These are phyloP conservation scores for Diaporthe sp. DNA, from an alignment of 2,329 filamentous ascomycete genomes.

Conservation along the genomic window DNA sequence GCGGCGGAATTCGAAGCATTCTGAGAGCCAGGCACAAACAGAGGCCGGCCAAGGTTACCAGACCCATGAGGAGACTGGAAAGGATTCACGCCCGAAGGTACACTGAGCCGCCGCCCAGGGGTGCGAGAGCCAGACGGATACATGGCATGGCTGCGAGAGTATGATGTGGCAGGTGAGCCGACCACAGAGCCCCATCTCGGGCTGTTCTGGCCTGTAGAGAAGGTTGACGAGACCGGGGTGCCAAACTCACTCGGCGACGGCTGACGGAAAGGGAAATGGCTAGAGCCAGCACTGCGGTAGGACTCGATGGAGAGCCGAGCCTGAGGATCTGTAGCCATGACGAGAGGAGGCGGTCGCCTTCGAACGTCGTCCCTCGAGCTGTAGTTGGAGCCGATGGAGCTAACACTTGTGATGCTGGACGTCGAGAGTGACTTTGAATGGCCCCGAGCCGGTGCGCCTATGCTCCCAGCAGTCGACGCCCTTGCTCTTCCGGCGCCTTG, in stretches of 20 bases:
- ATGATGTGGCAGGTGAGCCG: slow-evolving; percentile 79
- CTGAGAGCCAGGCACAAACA: slow-evolving; percentile 66
- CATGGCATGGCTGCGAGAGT: slow-evolving; percentile 80
- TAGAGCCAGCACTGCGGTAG: slow-evolving; percentile 74
- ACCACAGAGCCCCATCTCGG: slow-evolving; percentile 79
- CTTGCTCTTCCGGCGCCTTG: slow-evolving; percentile 80
- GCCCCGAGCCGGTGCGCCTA: slow-evolving; percentile 78
- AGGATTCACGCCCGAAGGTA: slow-evolving; percentile 81
- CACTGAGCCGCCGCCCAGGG: slow-evolving; percentile 82
- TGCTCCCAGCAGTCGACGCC: slow-evolving; percentile 82
- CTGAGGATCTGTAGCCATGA: slow-evolving; percentile 85
- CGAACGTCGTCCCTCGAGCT: slow-evolving; percentile 76
- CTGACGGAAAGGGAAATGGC: slow-evolving; percentile 75
- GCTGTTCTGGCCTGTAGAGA: slow-evolving; percentile 82
- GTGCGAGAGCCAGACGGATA: slow-evolving; percentile 75
- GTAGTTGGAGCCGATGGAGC: slow-evolving; percentile 76
- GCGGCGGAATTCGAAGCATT: slow-evolving; percentile 69
- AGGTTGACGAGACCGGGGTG: slow-evolving; percentile 87
- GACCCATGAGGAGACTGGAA: slow-evolving; percentile 76
- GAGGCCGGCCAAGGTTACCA: slow-evolving; percentile 65
- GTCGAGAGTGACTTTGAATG: slow-evolving; percentile 89
- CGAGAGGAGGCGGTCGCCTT: slow-evolving; percentile 83
- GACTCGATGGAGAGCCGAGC: slow-evolving; percentile 78
- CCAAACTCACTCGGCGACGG: slow-evolving; percentile 82
- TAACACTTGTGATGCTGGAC: slow-evolving; percentile 85